phyloP scores from a whole-genome alignment of 1,139 yeast species.

The Wickerhamomyces sp. region DNA sequence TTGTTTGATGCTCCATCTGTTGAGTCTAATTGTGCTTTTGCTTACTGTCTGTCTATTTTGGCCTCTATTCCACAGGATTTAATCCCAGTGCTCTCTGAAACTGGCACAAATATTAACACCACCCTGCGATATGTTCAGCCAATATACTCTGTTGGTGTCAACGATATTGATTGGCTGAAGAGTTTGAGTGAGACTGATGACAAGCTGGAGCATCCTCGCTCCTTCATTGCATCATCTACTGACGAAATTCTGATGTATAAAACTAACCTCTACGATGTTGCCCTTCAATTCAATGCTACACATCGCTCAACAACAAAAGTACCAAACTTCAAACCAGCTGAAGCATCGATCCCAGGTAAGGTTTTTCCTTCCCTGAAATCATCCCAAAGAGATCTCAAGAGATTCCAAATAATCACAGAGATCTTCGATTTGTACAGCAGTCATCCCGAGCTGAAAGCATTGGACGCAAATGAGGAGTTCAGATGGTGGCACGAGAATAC shows the following conservation, averaged over 20 bases:
- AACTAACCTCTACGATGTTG: slow-evolving; percentile 48
- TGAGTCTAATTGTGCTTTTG: slow-evolving; percentile 40
- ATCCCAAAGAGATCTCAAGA: slow-evolving; percentile 32
- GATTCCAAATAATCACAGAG: slow-evolving; percentile 27
- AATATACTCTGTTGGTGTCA: slow-evolving; percentile 60
- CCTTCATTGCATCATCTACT: slow-evolving; percentile 60
- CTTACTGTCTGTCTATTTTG: slow-evolving; percentile 43
- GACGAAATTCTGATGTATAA: slow-evolving; percentile 65
- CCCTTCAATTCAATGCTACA: slow-evolving; percentile 33
- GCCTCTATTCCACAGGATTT: slow-evolving; percentile 41
- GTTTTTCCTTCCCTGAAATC: slow-evolving; percentile 25
- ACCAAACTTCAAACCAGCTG: slow-evolving; percentile 23
- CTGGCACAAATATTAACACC: slow-evolving; percentile 22
- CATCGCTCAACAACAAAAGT: slow-evolving; percentile 21
- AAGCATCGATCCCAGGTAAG: slow-evolving; percentile 13
- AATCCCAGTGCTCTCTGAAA: slow-evolving; percentile 18
- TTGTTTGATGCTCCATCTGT: slow-evolving; percentile 44
- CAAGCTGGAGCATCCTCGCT: slow-evolving; percentile 5
- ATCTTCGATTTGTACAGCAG: slow-evolving; percentile 26
- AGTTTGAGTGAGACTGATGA: slow-evolving; percentile 11
- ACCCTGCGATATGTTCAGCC: slow-evolving; percentile 39
- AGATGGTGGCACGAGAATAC: slow-evolving; percentile 44
- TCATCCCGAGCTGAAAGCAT: slow-evolving; percentile 12
- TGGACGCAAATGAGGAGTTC: slow-evolving; percentile 28
- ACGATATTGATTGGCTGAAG: slow-evolving; percentile 39